phyloP scores from a whole-genome alignment of 805 yeast species.

The Candida sithepensis region DNA sequence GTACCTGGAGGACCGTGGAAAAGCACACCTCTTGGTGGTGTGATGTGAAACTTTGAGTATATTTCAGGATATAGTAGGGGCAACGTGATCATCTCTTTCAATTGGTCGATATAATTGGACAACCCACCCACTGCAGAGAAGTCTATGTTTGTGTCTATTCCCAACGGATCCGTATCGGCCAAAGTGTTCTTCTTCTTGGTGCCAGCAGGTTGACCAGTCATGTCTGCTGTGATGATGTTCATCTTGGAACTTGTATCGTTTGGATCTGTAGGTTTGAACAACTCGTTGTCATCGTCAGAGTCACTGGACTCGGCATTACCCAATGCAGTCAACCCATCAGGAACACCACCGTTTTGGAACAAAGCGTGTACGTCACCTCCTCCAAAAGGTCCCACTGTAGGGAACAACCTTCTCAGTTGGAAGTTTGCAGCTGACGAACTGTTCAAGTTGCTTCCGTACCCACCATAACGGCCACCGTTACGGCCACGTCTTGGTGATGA shows the following conservation, averaged over 20 bases:
- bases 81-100: slow-evolving; percentile 94
- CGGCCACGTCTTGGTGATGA: slow-evolving; percentile 30
- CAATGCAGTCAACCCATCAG: slow-evolving; percentile 37
- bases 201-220: slow-evolving; percentile 6
- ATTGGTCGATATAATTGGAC: slow-evolving; percentile 82
- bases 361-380: slow-evolving; percentile 89
- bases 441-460: slow-evolving; percentile 11
- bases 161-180: slow-evolving; percentile 92
- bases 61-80: slow-evolving; percentile 93
- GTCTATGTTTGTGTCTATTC: slow-evolving; percentile 65
- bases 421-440: slow-evolving; percentile 13
- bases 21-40: slow-evolving; percentile 95
- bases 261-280: slow-evolving; percentile 33
- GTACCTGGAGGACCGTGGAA: slow-evolving; percentile 99
- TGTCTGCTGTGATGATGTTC: slow-evolving; percentile 19
- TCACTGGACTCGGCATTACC: slow-evolving; percentile 41
- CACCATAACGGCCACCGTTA: slow-evolving; percentile 21
- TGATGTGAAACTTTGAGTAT: slow-evolving; percentile 81
- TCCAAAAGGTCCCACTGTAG: slow-evolving; percentile 97
- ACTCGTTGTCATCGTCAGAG: slow-evolving; percentile 45
- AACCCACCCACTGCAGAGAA: slow-evolving; percentile 83
- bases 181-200: slow-evolving; percentile 51
- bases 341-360: slow-evolving; percentile 60
- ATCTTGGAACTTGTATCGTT: slow-evolving; percentile 22
- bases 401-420: slow-evolving; percentile 69